A percentile compares a stretch with the other conserved stretches of the same genome.
These are phyloP conservation scores for Geosiphon pyriformis DNA, from an alignment of 192 early-diverging fungal species.

Conservation along the genomic window DNA sequence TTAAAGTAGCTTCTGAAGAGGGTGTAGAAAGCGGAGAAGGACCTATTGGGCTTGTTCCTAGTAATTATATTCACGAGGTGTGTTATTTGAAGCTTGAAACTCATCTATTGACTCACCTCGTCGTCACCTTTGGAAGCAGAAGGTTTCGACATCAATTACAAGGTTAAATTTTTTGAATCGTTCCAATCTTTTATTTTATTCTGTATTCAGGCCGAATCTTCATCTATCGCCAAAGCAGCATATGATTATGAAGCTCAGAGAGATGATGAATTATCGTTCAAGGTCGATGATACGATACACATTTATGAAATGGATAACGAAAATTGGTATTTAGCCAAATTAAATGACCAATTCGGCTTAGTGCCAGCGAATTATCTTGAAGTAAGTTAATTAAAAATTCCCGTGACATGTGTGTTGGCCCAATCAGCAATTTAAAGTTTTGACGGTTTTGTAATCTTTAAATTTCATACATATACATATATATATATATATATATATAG, in stretches of 20 bases:
- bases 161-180: no score
- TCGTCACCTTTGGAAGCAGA: no score
- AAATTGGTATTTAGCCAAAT: slow-evolving; percentile 89
- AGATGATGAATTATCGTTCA: slow-evolving; percentile 80
- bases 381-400: not conserved
- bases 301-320: slow-evolving; percentile 81
- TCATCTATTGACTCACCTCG: no score
- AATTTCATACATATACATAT: not conserved
- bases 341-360: slow-evolving; percentile 70
- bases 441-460: no score
- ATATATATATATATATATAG: not conserved
- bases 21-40: slow-evolving; percentile 25
- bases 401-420: no score
- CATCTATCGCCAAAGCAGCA: slow-evolving; percentile 42
- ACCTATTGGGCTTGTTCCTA: slow-evolving; percentile 79
- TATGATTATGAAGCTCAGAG: slow-evolving; percentile 81
- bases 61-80: slow-evolving; percentile 78
- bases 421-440: no score
- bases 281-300: slow-evolving; percentile 64
- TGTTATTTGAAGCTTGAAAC: not conserved
- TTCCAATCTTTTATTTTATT: not conserved
- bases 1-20: slow-evolving; percentile 44
- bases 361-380: slow-evolving; percentile 87
- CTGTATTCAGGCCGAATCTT: slow-evolving; percentile 45
- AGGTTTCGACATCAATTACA: no score